Base-by-base conservation (phyloP, 192 early-diverging fungal genomes). In the Rhizophagus clarus region DNA sequence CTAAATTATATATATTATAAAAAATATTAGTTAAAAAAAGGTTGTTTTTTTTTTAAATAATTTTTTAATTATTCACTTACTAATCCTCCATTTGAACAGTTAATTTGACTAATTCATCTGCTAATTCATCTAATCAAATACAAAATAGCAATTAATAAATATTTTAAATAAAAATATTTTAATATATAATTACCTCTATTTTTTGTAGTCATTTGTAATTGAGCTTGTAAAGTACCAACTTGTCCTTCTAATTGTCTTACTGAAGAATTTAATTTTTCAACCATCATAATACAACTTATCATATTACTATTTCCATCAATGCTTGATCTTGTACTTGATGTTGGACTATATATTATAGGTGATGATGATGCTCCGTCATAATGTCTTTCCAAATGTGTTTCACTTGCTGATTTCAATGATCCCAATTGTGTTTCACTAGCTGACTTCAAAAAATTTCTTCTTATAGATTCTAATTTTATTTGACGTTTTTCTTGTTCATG, bases 41-140 rank as follows among this genome's bases (percentile, higher is more conserved):
- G n/a, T n/a, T n/a, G 3, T 32, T 26, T 20, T 15, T 70, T 7
- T 77, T 17, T 9, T 11, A 51, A 34, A 8, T 24, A 14, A 74
- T 45, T 77, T 17, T 34, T 76, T 69, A 32, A 71, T 77, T 42
- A 15, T 45, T 68, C 1, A 85, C 88, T 81, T 86, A 92, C 82
- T 91, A 71, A 32, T 85, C 84, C 68, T 95, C 93, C 31, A 90
- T 72, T 80, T 97, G 92, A 61, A 85, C 77, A 1, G 93, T 90
- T 79, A 93, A 79, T 69, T 87, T 87, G 1, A 94, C 90, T 29
- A 97, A 83, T 76, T 95, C 91, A 73, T 93, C 93, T 22, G 94
- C 87, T 9, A 94, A 75, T 72, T 94, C 91, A 87, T 91, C 87
- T 90, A 86, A 22, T 28, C 4, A 11, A 76, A 61, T 68, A 60